Evolutionary conservation across 352 stramenopile species (phyloP).

Genomic region (Globisporangium paroecandrum): DNA sequence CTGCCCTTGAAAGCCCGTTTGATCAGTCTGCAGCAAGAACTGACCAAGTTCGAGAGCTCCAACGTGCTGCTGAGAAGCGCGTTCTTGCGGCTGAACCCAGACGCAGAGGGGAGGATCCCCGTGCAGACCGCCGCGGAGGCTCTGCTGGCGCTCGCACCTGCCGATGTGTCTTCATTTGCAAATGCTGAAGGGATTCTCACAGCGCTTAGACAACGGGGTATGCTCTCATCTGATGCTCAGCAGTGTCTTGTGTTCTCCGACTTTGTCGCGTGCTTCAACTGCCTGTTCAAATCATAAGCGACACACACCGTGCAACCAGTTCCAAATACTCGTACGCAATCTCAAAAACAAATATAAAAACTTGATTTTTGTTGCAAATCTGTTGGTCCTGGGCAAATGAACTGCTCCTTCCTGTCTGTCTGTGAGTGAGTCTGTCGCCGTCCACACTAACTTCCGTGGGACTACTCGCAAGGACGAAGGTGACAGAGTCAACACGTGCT

Average conservation of each 20-base stretch:
- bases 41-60: slow-evolving; percentile 24
- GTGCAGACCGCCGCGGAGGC: slow-evolving; percentile 16
- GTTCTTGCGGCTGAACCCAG: slow-evolving; percentile 27
- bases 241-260: slow-evolving; percentile 25
- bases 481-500: not conserved
- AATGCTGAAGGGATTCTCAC: slow-evolving; percentile 14
- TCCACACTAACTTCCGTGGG: not conserved
- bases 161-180: slow-evolving; percentile 1
- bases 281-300: slow-evolving; percentile 26
- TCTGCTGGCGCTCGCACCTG: slow-evolving; percentile 23
- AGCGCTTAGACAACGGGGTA: slow-evolving; percentile 13
- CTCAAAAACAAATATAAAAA: slow-evolving; percentile 16
- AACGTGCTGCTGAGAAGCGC: slow-evolving; percentile 31
- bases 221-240: slow-evolving; percentile 2
- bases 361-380: slow-evolving; percentile 7
- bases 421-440: not conserved
- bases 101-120: slow-evolving; percentile 14
- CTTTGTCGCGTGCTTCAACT: slow-evolving; percentile 30
- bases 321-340: not conserved
- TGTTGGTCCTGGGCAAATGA: not conserved
- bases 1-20: slow-evolving; percentile 35
- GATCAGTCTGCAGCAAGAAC: slow-evolving; percentile 19
- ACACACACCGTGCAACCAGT: not conserved
- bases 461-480: not conserved
- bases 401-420: slow-evolving; percentile 1